Evolutionary conservation across 2,329 filamentous ascomycete genomes (phyloP).

Genomic region (Fusarium nygamai): DNA sequence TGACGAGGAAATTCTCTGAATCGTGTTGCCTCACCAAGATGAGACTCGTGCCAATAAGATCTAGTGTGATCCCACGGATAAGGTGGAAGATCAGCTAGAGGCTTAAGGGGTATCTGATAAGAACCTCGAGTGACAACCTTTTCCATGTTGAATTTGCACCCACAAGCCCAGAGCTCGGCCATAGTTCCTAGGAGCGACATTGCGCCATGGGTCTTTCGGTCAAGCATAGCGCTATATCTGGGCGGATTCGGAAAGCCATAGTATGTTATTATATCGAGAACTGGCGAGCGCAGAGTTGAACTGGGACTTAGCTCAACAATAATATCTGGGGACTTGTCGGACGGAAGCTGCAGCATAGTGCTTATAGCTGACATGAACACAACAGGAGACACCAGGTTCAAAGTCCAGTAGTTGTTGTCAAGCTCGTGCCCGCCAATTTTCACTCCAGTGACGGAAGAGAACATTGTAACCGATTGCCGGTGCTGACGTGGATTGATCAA

Average conservation of each 20-base stretch:
- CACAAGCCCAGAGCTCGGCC: constrained; percentile 52
- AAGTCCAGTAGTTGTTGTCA: constrained; percentile 55
- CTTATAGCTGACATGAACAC: constrained; percentile 54
- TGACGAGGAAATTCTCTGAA: constrained; percentile 57
- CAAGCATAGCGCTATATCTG: constrained; percentile 44
- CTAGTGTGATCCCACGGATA: constrained; percentile 66
- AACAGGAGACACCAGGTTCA: constrained; percentile 58
- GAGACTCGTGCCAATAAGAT: constrained; percentile 64
- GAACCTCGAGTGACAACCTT: constrained; percentile 39
- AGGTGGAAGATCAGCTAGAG: constrained; percentile 58
- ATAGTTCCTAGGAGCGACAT: constrained; percentile 45
- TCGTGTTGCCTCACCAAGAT: constrained; percentile 55
- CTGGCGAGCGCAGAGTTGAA: constrained; percentile 49
- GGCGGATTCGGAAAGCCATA: constrained; percentile 7
- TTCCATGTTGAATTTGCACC: constrained; percentile 46
- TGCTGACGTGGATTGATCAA: constrained; percentile 31
- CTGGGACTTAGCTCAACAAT: constrained; percentile 56
- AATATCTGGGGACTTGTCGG: constrained; percentile 45
- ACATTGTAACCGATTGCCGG: constrained; percentile 45
- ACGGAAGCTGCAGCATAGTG: constrained; percentile 45
- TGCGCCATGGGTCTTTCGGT: constrained; percentile 37
- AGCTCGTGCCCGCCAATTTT: constrained; percentile 42
- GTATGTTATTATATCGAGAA: constrained; percentile 48
- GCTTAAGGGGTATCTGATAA: constrained; percentile 38
- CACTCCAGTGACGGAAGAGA: constrained; percentile 53